These are phyloP conservation scores for Colletotrichum incanum DNA, from an alignment of 2,329 filamentous ascomycete species.

Conservation along the genomic window DNA sequence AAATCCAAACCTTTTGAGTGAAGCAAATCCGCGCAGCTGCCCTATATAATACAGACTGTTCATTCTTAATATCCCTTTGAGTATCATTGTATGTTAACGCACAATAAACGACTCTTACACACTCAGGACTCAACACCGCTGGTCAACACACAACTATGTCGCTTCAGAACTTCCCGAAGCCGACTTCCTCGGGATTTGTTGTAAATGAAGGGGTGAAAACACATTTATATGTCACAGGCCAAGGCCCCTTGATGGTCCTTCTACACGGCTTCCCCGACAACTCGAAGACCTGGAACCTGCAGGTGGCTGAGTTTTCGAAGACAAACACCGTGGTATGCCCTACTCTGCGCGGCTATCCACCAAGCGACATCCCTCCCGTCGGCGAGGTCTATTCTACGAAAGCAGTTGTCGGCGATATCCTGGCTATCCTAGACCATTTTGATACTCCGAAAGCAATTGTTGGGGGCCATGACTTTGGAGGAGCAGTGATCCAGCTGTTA, in stretches of 20 bases:
- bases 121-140: background rate
- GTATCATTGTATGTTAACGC: background rate
- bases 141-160: background rate
- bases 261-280: slow-evolving; percentile 20
- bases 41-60: background rate
- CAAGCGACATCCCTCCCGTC: background rate
- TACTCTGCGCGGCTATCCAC: background rate
- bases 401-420: background rate
- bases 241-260: slow-evolving; percentile 1
- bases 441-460: background rate
- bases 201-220: background rate
- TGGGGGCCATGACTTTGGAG: slow-evolving; percentile 14
- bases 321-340: slow-evolving; percentile 11
- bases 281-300: background rate
- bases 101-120: background rate
- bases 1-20: background rate
- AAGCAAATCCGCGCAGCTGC: background rate
- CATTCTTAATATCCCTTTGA: background rate
- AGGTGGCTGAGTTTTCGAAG: slow-evolving; percentile 3
- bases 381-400: background rate
- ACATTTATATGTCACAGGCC: background rate
- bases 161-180: background rate
- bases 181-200: background rate
- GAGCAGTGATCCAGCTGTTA: slow-evolving; percentile 4
- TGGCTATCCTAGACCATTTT: slow-evolving; percentile 1